Percentiles rank a stretch among this genome's conserved stretches.
phyloP scores from a whole-genome alignment of 1,139 yeast species.

The Zygotorulaspora mrakii region DNA sequence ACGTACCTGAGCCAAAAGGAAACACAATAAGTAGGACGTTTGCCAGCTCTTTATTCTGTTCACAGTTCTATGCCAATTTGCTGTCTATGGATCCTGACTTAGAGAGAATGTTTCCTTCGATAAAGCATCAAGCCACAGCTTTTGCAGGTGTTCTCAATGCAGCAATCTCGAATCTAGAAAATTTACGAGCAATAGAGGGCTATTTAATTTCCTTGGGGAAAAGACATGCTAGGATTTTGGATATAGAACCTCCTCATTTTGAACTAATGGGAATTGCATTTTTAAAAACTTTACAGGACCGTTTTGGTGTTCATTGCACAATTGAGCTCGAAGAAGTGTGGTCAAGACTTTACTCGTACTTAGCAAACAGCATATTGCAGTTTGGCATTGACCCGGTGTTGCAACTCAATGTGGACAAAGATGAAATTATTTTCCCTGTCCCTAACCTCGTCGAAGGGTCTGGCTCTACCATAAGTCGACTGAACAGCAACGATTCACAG shows the following conservation, averaged over 20 bases:
- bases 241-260: slow-evolving; percentile 68
- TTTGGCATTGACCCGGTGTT: slow-evolving; percentile 61
- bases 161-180: slow-evolving; percentile 49
- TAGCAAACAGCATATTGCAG: slow-evolving; percentile 63
- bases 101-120: slow-evolving; percentile 58
- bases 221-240: slow-evolving; percentile 70
- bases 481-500: slow-evolving; percentile 7
- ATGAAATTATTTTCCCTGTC: slow-evolving; percentile 12
- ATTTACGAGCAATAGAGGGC: slow-evolving; percentile 49
- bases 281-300: slow-evolving; percentile 66
- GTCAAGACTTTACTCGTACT: slow-evolving; percentile 53
- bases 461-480: slow-evolving; percentile 12
- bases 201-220: slow-evolving; percentile 65
- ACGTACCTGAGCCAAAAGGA: slow-evolving; percentile 12
- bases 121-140: slow-evolving; percentile 68
- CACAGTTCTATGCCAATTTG: slow-evolving; percentile 60
- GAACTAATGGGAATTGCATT: slow-evolving; percentile 79
- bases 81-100: slow-evolving; percentile 51
- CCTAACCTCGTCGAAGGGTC: slow-evolving; percentile 14
- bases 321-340: slow-evolving; percentile 58
- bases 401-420: slow-evolving; percentile 11
- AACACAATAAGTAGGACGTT: slow-evolving; percentile 27
- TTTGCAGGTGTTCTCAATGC: slow-evolving; percentile 77
- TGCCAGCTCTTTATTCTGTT: slow-evolving; percentile 53
- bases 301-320: slow-evolving; percentile 51